Conservation (phyloP, 2,329 filamentous ascomycete genomes). For the Venturia pyrina region DNA sequence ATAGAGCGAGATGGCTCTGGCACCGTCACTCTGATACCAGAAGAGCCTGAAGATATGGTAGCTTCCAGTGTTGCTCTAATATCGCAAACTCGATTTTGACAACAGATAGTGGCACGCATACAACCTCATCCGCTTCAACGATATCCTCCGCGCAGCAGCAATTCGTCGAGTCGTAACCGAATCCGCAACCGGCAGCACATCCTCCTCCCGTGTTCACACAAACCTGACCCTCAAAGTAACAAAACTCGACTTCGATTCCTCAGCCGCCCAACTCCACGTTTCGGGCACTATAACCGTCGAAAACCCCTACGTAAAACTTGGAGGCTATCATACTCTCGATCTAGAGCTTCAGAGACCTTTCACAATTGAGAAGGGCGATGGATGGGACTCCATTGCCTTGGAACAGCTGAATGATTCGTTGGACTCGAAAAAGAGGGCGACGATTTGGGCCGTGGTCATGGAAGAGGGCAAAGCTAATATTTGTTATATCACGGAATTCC, state of each 20-base stretch:
- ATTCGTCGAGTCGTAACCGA: conserved; percentile 56
- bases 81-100: conserved; percentile 10
- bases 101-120: conserved; percentile 57
- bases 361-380: conserved; percentile 69
- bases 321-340: conserved; percentile 63
- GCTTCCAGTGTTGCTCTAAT: conserved; percentile 11
- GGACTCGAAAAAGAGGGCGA: conserved; percentile 67
- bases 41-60: conserved; percentile 70
- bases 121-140: conserved; percentile 58
- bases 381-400: conserved; percentile 85
- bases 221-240: conserved; percentile 57
- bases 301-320: conserved; percentile 57
- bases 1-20: conserved; percentile 57
- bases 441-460: conserved; percentile 86
- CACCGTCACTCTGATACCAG: conserved; percentile 54
- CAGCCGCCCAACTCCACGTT: conserved; percentile 58
- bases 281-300: conserved; percentile 55
- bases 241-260: conserved; percentile 57
- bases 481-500: conserved; percentile 70
- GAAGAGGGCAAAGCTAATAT: conserved; percentile 79
- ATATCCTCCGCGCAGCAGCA: conserved; percentile 55
- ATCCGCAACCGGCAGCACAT: conserved; percentile 49
- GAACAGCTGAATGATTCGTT: conserved; percentile 71
- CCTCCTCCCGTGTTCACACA: conserved; percentile 54
- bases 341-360: conserved; percentile 83